phyloP scores from a whole-genome alignment of 768 basidiomycete species.

The Cystofilobasidium bisporidii region DNA sequence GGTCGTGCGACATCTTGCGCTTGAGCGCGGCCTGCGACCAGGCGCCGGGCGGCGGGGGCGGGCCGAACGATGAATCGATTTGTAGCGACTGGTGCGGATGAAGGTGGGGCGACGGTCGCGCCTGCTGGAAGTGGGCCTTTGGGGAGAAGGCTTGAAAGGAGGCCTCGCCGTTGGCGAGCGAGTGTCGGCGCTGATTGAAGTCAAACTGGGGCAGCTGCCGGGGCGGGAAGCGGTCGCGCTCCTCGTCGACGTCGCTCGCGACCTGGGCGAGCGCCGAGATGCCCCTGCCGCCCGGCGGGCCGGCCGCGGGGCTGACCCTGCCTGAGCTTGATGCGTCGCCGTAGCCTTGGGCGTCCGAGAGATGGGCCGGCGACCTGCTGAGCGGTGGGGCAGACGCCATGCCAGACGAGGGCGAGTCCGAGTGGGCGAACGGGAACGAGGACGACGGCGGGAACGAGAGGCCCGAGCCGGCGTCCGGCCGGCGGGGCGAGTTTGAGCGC shows the following conservation, averaged over 20 bases:
- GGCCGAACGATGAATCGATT: no score
- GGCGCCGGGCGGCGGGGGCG: slow-evolving; percentile 11
- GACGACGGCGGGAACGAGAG: background rate
- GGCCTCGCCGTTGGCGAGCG: slow-evolving; percentile 52
- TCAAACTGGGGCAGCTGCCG: slow-evolving; percentile 52
- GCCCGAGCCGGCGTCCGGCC: background rate
- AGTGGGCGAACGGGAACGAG: background rate
- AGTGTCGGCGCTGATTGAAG: slow-evolving; percentile 62
- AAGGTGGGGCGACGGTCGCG: background rate
- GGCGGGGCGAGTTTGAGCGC: background rate
- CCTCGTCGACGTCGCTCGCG: background rate
- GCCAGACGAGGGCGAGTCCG: background rate
- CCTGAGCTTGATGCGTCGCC: slow-evolving; percentile 7
- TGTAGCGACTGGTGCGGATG: slow-evolving; percentile 4
- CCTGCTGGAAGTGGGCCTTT: background rate
- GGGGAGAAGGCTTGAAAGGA: slow-evolving; percentile 7
- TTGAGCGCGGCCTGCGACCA: slow-evolving; percentile 41
- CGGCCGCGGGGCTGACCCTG: background rate
- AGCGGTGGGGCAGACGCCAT: background rate
- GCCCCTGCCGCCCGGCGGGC: background rate
- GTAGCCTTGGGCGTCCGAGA: background rate
- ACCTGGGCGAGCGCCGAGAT: background rate
- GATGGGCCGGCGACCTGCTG: background rate
- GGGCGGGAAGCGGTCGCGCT: slow-evolving; percentile 28
- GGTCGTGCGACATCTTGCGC: slow-evolving; percentile 65